These are phyloP conservation scores for Phytopythium delawarense DNA, from an alignment of 352 stramenopile species.

Conservation along the genomic window DNA sequence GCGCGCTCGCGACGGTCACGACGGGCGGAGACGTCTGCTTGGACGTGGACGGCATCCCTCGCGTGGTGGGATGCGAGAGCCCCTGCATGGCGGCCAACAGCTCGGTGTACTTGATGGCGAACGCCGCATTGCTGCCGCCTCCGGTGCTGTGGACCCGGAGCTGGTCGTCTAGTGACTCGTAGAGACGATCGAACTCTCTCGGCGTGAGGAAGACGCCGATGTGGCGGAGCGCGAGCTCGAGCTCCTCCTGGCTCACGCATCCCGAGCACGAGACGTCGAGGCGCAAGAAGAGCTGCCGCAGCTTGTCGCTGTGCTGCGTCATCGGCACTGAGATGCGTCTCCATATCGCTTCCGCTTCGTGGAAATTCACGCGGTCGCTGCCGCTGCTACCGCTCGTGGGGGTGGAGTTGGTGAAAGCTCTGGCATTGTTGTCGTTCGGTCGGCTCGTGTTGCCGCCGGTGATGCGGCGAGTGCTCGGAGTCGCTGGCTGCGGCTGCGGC, in stretches of 20 bases:
- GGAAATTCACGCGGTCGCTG: constrained; percentile 1
- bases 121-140: constrained; percentile 11
- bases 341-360: constrained; percentile 53
- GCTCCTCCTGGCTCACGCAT: constrained; percentile 58
- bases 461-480: background rate
- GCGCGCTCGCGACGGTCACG: constrained; percentile 35
- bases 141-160: constrained; percentile 19
- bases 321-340: constrained; percentile 49
- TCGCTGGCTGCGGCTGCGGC: background rate
- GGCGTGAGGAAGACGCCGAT: constrained; percentile 68
- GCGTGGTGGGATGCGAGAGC: constrained; percentile 12
- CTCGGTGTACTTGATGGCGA: constrained; percentile 57
- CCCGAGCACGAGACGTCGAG: constrained; percentile 73
- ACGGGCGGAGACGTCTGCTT: constrained; percentile 41
- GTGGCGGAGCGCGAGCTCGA: constrained; percentile 65
- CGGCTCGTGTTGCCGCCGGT: background rate
- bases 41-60: constrained; percentile 29
- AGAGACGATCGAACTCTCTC: constrained; percentile 62
- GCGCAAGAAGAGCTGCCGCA: constrained; percentile 72
- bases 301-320: constrained; percentile 52
- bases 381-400: background rate
- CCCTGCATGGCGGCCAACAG: constrained; percentile 50
- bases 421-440: background rate
- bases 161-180: constrained; percentile 39
- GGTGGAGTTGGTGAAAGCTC: background rate